Evolutionary conservation across 2,329 filamentous ascomycete genomes (phyloP).

Genomic region (Cordyceps pruinosa): DNA sequence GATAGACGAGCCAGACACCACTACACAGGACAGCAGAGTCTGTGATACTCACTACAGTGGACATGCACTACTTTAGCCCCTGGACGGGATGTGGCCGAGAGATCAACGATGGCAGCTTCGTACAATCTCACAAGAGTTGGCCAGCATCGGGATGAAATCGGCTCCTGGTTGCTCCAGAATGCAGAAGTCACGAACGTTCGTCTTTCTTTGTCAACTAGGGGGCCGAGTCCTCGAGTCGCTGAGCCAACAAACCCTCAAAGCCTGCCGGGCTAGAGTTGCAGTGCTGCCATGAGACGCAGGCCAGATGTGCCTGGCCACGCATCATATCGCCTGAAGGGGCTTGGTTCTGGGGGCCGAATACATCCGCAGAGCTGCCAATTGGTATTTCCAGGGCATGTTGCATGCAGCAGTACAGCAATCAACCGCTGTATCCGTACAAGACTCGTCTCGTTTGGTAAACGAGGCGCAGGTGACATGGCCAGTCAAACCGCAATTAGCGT

Average conservation of each 20-base stretch:
- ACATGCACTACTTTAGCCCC: slow-evolving; percentile 1
- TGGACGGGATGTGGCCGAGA: background rate
- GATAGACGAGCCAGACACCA: background rate
- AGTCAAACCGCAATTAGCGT: background rate
- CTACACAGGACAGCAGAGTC: background rate
- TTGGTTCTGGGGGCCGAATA: slow-evolving; percentile 3
- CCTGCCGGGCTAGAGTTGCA: background rate
- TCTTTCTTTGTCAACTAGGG: background rate
- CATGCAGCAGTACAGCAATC: background rate
- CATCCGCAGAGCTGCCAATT: background rate
- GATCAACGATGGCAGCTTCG: background rate
- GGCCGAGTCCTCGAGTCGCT: background rate
- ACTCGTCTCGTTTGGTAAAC: background rate
- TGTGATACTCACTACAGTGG: background rate
- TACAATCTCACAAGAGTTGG: slow-evolving; percentile 2
- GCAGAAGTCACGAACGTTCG: background rate
- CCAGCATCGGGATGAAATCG: background rate
- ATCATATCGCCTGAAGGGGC: background rate
- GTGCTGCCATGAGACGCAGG: background rate
- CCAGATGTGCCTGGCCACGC: background rate
- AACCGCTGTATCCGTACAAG: background rate
- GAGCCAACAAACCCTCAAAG: background rate
- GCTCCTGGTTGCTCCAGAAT: background rate
- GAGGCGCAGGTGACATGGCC: slow-evolving; percentile 1
- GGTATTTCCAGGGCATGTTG: background rate